These are phyloP conservation scores for Xylaria sp. DNA, from an alignment of 2,329 filamentous ascomycete species.

Conservation along the genomic window DNA sequence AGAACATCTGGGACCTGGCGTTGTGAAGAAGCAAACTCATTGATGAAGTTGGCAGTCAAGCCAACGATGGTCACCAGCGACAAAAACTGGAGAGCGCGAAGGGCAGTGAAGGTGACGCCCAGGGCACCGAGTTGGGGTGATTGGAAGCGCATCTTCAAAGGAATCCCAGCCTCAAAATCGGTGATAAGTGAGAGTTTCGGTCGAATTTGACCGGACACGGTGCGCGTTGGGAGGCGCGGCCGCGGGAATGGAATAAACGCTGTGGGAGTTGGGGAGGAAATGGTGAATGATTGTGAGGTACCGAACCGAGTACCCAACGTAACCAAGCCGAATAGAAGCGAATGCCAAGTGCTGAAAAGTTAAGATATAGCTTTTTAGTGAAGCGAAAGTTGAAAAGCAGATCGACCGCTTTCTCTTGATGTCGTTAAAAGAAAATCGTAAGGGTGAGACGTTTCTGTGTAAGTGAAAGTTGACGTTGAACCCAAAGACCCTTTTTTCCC, in stretches of 20 bases:
- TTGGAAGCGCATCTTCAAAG: constrained; percentile 55
- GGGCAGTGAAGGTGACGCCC: constrained; percentile 79
- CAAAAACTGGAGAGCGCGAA: constrained; percentile 75
- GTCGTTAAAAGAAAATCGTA: constrained; percentile 27
- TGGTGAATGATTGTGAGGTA: constrained; percentile 46
- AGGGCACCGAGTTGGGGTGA: constrained; percentile 72
- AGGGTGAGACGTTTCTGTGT: constrained; percentile 31
- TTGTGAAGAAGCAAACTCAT: constrained; percentile 74
- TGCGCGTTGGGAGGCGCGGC: constrained; percentile 55
- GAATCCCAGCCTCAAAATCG: constrained; percentile 46
- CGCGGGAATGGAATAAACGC: constrained; percentile 54
- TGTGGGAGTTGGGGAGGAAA: constrained; percentile 47
- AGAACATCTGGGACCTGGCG: constrained; percentile 76
- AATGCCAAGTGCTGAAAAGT: constrained; percentile 7
- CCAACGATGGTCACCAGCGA: constrained; percentile 82
- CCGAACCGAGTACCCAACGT: constrained; percentile 33
- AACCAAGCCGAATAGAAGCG: constrained; percentile 31
- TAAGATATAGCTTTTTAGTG: constrained; percentile 1
- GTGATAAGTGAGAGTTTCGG: constrained; percentile 58
- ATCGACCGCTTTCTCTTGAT: constrained; percentile 28
- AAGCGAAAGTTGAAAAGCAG: constrained; percentile 29
- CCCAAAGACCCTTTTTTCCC: constrained; percentile 39
- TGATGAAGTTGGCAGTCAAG: constrained; percentile 83
- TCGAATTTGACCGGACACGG: constrained; percentile 47
- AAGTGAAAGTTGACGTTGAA: constrained; percentile 39